Conservation (phyloP, 208 protist genomes). For the Acanthamoeba comandoni region DNA sequence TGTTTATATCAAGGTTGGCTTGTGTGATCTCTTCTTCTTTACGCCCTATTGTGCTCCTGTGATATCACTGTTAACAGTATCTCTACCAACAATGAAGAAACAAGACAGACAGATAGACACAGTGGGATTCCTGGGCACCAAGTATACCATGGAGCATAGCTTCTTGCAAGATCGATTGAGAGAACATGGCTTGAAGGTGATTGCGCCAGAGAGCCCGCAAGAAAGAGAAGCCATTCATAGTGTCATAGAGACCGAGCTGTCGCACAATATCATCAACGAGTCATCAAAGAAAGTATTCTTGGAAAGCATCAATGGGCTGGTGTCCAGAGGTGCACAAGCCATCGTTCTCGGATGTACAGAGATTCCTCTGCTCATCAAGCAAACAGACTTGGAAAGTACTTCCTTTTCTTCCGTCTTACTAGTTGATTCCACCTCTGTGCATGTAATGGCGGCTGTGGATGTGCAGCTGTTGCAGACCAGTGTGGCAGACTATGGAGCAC, state of each 20-base stretch:
- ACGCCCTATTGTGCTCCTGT: not conserved
- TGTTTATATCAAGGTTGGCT: not conserved
- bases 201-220: not conserved
- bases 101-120: too few relatives aligned
- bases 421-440: not conserved
- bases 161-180: constrained; percentile 1
- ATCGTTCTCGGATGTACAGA: not conserved
- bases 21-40: not conserved
- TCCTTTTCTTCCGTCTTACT: not conserved
- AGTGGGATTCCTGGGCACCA: not conserved
- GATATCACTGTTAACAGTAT: not conserved
- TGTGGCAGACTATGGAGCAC: not conserved
- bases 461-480: not conserved
- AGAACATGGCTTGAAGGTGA: not conserved
- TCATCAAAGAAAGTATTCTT: too few relatives aligned
- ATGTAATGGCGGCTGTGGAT: not conserved
- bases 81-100: too few relatives aligned
- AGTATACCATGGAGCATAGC: not conserved
- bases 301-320: too few relatives aligned
- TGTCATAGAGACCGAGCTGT: too few relatives aligned
- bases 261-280: too few relatives aligned
- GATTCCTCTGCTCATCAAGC: not conserved
- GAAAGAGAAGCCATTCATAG: too few relatives aligned
- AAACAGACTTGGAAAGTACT: too few relatives aligned
- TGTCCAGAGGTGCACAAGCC: too few relatives aligned